A percentile compares a stretch with the other conserved stretches of the same genome.
Conservation (phyloP, 2,329 filamentous ascomycete genomes). For the Colletotrichum eleusines region DNA sequence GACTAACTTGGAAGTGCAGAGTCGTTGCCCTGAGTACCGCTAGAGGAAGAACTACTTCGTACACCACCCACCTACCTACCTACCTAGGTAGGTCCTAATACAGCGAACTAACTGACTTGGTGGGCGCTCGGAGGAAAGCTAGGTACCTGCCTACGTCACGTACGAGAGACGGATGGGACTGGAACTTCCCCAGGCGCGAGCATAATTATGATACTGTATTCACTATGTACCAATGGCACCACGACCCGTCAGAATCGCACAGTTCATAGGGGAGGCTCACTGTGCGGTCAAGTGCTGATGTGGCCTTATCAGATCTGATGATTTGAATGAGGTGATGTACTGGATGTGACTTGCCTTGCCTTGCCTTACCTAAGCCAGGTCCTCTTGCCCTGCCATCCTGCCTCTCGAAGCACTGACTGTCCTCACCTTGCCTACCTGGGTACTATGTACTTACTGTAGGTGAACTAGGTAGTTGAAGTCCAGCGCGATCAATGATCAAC, state of each 20-base stretch:
- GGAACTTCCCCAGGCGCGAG: slow-evolving; percentile 37
- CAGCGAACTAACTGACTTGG: slow-evolving; percentile 1
- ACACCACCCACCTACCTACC: too few relatives aligned
- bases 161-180: slow-evolving; percentile 25
- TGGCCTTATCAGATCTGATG: neutral
- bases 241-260: slow-evolving; percentile 7
- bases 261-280: neutral
- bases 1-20: slow-evolving; percentile 4
- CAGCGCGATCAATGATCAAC: slow-evolving; percentile 38
- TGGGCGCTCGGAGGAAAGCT: slow-evolving; percentile 11
- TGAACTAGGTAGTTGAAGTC: slow-evolving; percentile 18
- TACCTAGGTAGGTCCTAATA: too few relatives aligned
- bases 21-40: neutral
- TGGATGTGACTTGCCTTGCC: neutral
- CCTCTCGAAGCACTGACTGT: slow-evolving; percentile 33
- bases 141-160: slow-evolving; percentile 31
- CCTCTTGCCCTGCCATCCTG: neutral
- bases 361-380: neutral
- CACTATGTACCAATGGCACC: slow-evolving; percentile 28
- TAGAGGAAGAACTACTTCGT: slow-evolving; percentile 12
- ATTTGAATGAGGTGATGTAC: neutral
- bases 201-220: slow-evolving; percentile 13
- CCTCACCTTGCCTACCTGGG: neutral
- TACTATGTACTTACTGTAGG: too few relatives aligned
- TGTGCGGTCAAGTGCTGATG: neutral